Percentiles rank a stretch among this genome's conserved stretches.
These are phyloP conservation scores for Austropuccinia psidii DNA, from an alignment of 1,284 basidiomycete species.

Conservation along the genomic window DNA sequence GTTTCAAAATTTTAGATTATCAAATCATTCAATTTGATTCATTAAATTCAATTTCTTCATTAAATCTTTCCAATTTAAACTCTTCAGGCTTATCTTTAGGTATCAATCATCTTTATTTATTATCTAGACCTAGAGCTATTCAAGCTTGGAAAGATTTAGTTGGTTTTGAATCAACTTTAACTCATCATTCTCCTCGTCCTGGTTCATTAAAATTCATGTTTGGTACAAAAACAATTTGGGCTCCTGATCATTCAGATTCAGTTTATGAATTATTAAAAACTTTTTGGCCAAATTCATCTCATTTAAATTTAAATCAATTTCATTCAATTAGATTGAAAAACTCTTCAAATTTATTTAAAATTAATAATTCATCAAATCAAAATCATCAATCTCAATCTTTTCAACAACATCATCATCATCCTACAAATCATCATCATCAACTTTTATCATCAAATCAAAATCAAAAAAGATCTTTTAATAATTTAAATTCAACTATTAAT, in stretches of 20 bases:
- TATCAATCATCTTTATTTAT: not conserved
- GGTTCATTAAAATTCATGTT: slow-evolving; percentile 6
- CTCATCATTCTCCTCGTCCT: not conserved
- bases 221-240: not conserved
- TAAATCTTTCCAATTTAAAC: not conserved
- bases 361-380: too few relatives aligned
- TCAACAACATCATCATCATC: too few relatives aligned
- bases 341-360: too few relatives aligned
- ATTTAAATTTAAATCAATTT: not conserved
- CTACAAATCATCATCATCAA: too few relatives aligned
- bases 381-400: too few relatives aligned
- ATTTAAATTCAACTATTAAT: too few relatives aligned
- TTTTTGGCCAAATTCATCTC: not conserved
- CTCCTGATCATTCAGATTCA: not conserved
- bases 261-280: not conserved
- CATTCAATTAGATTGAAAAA: not conserved
- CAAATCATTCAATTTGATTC: not conserved
- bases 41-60: not conserved
- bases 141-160: slow-evolving; percentile 26
- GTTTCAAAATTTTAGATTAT: slow-evolving; percentile 4
- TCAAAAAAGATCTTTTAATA: too few relatives aligned
- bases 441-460: too few relatives aligned
- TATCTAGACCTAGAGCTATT: not conserved
- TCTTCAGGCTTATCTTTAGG: not conserved
- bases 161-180: not conserved